Base-by-base conservation (phyloP, 352 stramenopile genomes). In the Pythium dissimile region DNA sequence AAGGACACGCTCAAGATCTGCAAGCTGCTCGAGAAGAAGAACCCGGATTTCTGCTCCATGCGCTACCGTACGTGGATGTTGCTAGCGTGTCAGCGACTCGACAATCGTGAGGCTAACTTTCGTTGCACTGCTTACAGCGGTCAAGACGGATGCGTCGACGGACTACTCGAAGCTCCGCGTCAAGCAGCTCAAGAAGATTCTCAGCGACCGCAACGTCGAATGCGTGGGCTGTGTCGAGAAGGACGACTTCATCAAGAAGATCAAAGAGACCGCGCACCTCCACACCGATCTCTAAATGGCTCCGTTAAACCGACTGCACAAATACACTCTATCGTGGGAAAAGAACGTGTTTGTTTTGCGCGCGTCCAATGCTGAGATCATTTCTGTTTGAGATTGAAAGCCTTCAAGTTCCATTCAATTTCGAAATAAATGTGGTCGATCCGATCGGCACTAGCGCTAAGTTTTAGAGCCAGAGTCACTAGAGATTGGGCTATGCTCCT, bases 161-260 rank as follows among this genome's bases (percentile, higher is more conserved):
- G 90, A 98, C 64, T 98, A 98, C 82, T 87, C 75, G 32, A 97
- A 97, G 75, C 70, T 98, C 67, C 89, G 92, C 56, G 93, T 98
- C 30, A 97, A 97, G 86, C 82, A 98, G 67, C 84, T 98, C 39
- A 96, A 96, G 71, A 89, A 95, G 71, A 98, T 98, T 57, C 71
- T 98, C 32, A 72, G 59, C 30, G 92, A 98, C 59, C 88, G 93
- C 65, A 95, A 94, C 50, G 81, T 97, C 45, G 78, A 92, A 66
- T 98, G 94, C 72, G 73, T 95, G 37, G 91, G 89, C 28, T 98
- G 94, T 60, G 77, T 97, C 24, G 94, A 98, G 69, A 98, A 98
- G 84, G 69, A 75, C 9, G 94, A 98, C 62, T 98, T 96, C 64
- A 94, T 98, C 58, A 91, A 89, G 71, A 94, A 94, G 67, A 95